Base-by-base conservation (phyloP, 1,139 yeast species). In the Meyerozyma guilliermondii region DNA sequence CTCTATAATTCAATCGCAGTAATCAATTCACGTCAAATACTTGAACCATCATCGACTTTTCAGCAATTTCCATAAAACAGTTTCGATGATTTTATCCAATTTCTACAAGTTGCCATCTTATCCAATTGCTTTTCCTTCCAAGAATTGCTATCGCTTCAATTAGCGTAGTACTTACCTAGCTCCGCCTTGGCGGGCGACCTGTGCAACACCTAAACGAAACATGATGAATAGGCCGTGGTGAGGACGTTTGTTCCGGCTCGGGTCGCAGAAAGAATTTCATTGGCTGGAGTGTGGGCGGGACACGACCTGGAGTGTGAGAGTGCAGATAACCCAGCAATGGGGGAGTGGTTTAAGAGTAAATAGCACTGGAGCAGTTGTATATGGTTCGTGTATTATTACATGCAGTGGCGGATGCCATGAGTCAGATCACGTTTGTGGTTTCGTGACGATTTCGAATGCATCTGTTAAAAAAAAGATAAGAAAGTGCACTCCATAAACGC, bases 191-290 rank as follows among this genome's bases (percentile, higher is more conserved):
- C 84, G 84, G 71, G 78, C 80, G 60, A 72, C 78, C 66, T 75
- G 80, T 59, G 69, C 65, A 60, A 79, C 78, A 68, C 82, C 78
- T 74, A 79, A 76, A 67, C 82, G 79, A 72, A 80, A 80, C 87
- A 81, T 81, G 53, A 49, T 41, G 38, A 43, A 33, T 41, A 41
- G 41, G 33, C 44, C 11, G 23, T 14, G 30, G 33, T 38, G 41
- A 43, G 46, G 46, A 35, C 30, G 41, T 44, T 26, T 42, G 28
- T 38, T 45, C 47, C 36, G 24, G 36, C 34, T 33, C 36, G 24
- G 49, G 44, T 46, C 50, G 47, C 46, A 42, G 54, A 43, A 41
- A 39, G 46, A 45, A 40, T 55, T 49, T 55, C 52, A 55, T 55
- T 55, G 59, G 59, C 46, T 47, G 36, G 24, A 10, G 36, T 9